phyloP scores from a whole-genome alignment of 78 protist genomes.

The Dictyostelium intermedium region DNA sequence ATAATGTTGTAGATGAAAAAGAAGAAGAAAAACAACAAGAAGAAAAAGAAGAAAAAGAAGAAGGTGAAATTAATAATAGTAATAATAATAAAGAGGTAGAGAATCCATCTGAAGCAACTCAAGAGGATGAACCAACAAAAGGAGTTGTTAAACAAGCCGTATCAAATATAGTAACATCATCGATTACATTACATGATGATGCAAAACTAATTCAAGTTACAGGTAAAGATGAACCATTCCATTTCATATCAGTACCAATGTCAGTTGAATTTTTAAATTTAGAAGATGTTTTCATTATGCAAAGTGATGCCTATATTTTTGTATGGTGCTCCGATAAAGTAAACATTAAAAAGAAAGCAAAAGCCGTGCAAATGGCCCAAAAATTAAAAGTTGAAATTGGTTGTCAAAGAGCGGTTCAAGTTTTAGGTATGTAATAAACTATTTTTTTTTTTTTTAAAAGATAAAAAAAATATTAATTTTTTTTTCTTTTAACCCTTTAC shows the following conservation, averaged over 20 bases:
- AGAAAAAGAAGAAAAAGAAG: not conserved
- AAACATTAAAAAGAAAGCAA: constrained; percentile 35
- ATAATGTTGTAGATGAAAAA: not conserved
- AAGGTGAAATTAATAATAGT: not conserved
- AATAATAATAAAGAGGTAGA: not conserved
- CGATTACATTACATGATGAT: constrained; percentile 10
- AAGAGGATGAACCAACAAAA: not conserved
- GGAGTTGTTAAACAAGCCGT: not conserved
- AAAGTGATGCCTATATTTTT: constrained; percentile 64
- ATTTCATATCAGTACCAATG: constrained; percentile 49
- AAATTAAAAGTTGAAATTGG: constrained; percentile 69
- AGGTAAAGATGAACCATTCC: constrained; percentile 54
- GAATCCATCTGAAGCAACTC: not conserved
- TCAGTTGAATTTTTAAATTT: constrained; percentile 24
- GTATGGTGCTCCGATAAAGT: constrained; percentile 38
- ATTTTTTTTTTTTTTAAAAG: not conserved
- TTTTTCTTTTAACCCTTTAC: not conserved
- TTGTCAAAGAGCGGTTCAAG: constrained; percentile 65
- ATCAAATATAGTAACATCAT: constrained; percentile 27
- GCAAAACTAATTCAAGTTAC: constrained; percentile 70
- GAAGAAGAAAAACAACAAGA: not conserved
- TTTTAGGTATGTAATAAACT: constrained; percentile 18
- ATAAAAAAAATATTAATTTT: not conserved
- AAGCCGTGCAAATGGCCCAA: constrained; percentile 79
- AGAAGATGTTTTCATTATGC: constrained; percentile 63